Evolutionary conservation across 441 rosid genomes (phyloP).

Genomic region (Kokia cookei): DNA sequence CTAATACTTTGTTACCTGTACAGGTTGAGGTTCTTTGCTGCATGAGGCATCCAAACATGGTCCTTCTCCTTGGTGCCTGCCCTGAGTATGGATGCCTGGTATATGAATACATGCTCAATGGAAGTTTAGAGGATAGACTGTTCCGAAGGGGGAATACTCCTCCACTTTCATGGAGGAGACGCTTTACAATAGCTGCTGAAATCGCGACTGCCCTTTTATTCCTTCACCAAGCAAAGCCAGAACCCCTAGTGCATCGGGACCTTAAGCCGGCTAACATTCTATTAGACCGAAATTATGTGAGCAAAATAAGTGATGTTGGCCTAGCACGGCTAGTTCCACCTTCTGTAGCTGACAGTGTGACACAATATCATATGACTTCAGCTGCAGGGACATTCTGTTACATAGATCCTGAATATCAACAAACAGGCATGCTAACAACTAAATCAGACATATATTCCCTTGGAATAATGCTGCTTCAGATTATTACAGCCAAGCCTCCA

Average conservation of each 20-base stretch:
- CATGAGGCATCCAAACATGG: slow-evolving; percentile 80
- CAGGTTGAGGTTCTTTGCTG: slow-evolving; percentile 62
- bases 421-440: slow-evolving; percentile 58
- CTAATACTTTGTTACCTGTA: neutral
- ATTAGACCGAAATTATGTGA: slow-evolving; percentile 51
- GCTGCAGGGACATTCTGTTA: slow-evolving; percentile 82
- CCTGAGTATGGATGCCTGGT: slow-evolving; percentile 71
- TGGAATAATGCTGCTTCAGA: slow-evolving; percentile 60
- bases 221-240: slow-evolving; percentile 76
- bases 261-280: slow-evolving; percentile 81
- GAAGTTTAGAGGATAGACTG: slow-evolving; percentile 67
- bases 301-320: slow-evolving; percentile 81
- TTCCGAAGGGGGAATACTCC: slow-evolving; percentile 40
- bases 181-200: slow-evolving; percentile 59
- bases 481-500: slow-evolving; percentile 59
- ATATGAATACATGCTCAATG: slow-evolving; percentile 60
- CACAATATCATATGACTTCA: slow-evolving; percentile 63
- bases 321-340: slow-evolving; percentile 69
- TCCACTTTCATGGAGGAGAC: slow-evolving; percentile 49
- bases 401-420: slow-evolving; percentile 79
- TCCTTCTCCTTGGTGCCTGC: slow-evolving; percentile 70
- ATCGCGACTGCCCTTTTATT: slow-evolving; percentile 58
- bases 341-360: slow-evolving; percentile 53
- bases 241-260: slow-evolving; percentile 71
- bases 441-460: slow-evolving; percentile 64